Base-by-base conservation (phyloP, 2,329 filamentous ascomycete genomes). In the Aspergillus arachidicola region DNA sequence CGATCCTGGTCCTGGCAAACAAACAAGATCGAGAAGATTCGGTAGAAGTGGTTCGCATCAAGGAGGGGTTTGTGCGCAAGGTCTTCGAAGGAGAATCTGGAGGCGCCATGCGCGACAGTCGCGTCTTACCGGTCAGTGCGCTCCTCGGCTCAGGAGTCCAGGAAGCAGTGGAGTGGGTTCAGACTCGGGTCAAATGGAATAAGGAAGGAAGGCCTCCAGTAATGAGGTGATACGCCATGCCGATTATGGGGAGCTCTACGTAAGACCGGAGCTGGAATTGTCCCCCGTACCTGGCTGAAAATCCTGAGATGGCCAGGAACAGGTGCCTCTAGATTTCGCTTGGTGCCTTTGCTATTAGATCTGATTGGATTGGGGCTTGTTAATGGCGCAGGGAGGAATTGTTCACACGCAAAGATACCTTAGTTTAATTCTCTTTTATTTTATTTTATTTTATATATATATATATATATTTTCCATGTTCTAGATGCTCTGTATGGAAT, bases 11-110 rank as follows among this genome's bases (percentile, higher is more conserved):
- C 56, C 81, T 99, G 68, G 95, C 95, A 65, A 99, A 99, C 77
- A 99, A 99, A 81, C 95, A 99, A 81, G 95, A 99, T 77, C 84
- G 94, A 2, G 95, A 99, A 79, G 95, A 98, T 79, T 98, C 94
- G 71, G 92, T 98, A 58, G 95, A 99, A 84, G 95, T 97, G 2
- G 94, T 98, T 64, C 85, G 93, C 68, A 97, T 99, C 75, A 99
- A 99, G 81, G 95, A 99, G 78, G 95, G 94, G 0, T 84, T 98
- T 60, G 94, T 99, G 58, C 91, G 96, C 80, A 93, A 91, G 81
- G 94, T 99, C 26, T 95, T 97, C 82, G 94, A 98, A 82, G 92
- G 95, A 23, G 92, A 96, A 75, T 95, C 94, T 80, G 93, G 93
- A 0, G 86, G 85, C 48, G 91, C 89, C 66, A 92, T 97, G 59